A percentile compares a stretch with the other conserved stretches of the same genome.
Evolutionary conservation across 495 filamentous ascomycete species (phyloP).

Genomic region (Aspergillus indologenus): DNA sequence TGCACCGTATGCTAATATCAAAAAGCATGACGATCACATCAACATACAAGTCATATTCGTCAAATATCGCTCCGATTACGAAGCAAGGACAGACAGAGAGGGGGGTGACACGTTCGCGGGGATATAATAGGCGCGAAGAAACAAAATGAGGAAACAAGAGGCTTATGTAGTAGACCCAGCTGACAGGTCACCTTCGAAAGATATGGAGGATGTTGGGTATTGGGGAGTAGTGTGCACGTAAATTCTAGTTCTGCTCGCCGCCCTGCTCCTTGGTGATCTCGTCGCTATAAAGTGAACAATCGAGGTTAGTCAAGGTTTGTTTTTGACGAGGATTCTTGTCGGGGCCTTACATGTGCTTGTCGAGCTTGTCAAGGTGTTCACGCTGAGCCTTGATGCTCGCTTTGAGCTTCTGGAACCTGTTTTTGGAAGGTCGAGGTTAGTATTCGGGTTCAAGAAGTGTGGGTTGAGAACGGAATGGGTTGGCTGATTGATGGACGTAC

Average conservation of each 20-base stretch:
- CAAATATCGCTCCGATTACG: too few species aligned
- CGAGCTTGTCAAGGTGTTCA: conserved; percentile 76
- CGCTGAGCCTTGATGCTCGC: conserved; percentile 78
- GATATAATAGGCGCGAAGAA: neutral
- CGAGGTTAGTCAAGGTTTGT: neutral
- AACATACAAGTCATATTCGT: neutral
- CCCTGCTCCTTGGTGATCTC: conserved; percentile 66
- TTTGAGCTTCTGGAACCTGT: conserved; percentile 59
- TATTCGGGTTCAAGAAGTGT: neutral
- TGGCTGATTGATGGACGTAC: conserved; percentile 34
- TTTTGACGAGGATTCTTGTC: neutral
- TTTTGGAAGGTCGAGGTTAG: neutral
- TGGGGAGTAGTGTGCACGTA: too few species aligned
- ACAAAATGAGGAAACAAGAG: too few species aligned
- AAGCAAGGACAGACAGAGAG: too few species aligned
- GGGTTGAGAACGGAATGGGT: neutral
- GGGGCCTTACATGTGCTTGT: conserved; percentile 72
- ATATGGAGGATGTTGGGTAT: neutral
- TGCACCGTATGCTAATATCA: neutral
- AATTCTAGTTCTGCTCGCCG: conserved; percentile 69
- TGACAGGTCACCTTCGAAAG: too few species aligned
- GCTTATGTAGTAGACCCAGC: too few species aligned
- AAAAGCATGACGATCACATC: neutral
- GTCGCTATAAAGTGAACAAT: conserved; percentile 49
- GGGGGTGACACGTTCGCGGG: neutral